A percentile compares a stretch with the other conserved stretches of the same genome.
These are phyloP conservation scores for Lentinula guzmanii DNA, from an alignment of 768 basidiomycete genomes.

Conservation along the genomic window DNA sequence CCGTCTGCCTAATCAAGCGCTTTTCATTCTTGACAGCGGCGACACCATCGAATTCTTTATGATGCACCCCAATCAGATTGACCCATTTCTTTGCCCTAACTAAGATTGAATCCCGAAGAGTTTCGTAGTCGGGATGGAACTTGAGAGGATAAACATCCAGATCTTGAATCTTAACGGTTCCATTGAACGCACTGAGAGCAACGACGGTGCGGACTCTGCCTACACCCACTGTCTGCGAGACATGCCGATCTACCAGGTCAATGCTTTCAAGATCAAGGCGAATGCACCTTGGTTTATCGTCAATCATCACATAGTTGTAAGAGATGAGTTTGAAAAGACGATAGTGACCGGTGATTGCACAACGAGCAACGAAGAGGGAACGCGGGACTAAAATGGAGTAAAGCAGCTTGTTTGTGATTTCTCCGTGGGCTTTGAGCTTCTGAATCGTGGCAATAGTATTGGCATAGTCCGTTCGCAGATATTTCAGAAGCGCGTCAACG, in stretches of 20 bases:
- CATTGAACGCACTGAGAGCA: slow-evolving; percentile 36
- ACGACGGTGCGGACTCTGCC: slow-evolving; percentile 36
- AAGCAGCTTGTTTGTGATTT: slow-evolving; percentile 53
- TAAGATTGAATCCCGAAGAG: slow-evolving; percentile 32
- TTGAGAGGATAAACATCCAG: slow-evolving; percentile 49
- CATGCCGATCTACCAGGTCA: slow-evolving; percentile 39
- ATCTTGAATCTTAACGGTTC: slow-evolving; percentile 42
- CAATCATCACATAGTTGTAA: slow-evolving; percentile 28
- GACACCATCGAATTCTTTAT: slow-evolving; percentile 51
- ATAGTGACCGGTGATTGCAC: slow-evolving; percentile 47
- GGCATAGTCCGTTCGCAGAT: slow-evolving; percentile 44
- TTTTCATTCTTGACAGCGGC: slow-evolving; percentile 31
- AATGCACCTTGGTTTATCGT: slow-evolving; percentile 30
- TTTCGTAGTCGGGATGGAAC: slow-evolving; percentile 40
- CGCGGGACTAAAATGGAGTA: slow-evolving; percentile 52
- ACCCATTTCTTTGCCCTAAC: slow-evolving; percentile 55
- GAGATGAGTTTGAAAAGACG: slow-evolving; percentile 42
- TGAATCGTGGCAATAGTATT: slow-evolving; percentile 39
- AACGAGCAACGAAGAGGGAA: slow-evolving; percentile 42
- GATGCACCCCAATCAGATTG: slow-evolving; percentile 45
- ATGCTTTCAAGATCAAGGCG: slow-evolving; percentile 44
- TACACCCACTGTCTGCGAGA: slow-evolving; percentile 27
- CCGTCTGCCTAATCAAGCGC: slow-evolving; percentile 42
- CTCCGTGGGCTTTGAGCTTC: slow-evolving; percentile 43
- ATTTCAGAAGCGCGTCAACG: slow-evolving; percentile 43